These are phyloP conservation scores for Aspergillus sp. DNA, from an alignment of 2,329 filamentous ascomycete genomes.

Conservation along the genomic window DNA sequence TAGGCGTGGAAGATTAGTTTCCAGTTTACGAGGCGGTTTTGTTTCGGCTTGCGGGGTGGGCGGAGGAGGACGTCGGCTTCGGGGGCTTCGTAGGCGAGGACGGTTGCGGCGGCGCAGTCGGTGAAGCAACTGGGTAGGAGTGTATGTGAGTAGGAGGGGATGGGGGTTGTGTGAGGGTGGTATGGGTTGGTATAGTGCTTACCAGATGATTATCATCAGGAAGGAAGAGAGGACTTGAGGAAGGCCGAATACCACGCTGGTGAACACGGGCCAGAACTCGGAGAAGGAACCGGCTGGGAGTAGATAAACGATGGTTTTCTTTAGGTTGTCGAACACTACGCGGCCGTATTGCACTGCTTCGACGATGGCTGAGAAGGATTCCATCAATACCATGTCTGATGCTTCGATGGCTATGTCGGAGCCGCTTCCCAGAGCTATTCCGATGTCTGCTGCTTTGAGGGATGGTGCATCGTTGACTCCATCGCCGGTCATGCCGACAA, in stretches of 20 bases:
- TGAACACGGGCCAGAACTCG: constrained; percentile 75
- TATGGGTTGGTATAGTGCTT: constrained; percentile 14
- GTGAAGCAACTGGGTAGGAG: constrained; percentile 62
- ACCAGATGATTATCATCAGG: constrained; percentile 69
- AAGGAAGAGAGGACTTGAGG: constrained; percentile 73
- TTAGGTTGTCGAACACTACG: constrained; percentile 74
- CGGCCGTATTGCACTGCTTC: constrained; percentile 72
- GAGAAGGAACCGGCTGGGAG: constrained; percentile 72
- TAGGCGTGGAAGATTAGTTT: constrained; percentile 73
- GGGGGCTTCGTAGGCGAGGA: constrained; percentile 73
- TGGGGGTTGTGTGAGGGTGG: not conserved
- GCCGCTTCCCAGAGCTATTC: constrained; percentile 60
- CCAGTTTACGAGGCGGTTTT: constrained; percentile 72
- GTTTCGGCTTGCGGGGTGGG: constrained; percentile 66
- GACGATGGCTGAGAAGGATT: constrained; percentile 71
- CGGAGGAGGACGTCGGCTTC: constrained; percentile 74
- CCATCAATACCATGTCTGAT: constrained; percentile 64
- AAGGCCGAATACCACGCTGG: constrained; percentile 70
- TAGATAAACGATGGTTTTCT: constrained; percentile 75
- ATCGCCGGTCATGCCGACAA: constrained; percentile 57
- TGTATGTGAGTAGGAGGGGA: not conserved
- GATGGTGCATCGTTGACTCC: constrained; percentile 56
- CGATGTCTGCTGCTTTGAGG: constrained; percentile 60
- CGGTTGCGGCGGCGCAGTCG: constrained; percentile 71
- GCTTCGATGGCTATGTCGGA: constrained; percentile 65